Percentiles rank a stretch among this genome's conserved stretches.
These are phyloP conservation scores for Hordeum pubiflorum DNA, from an alignment of 202 grass and related monocot species.

Conservation along the genomic window DNA sequence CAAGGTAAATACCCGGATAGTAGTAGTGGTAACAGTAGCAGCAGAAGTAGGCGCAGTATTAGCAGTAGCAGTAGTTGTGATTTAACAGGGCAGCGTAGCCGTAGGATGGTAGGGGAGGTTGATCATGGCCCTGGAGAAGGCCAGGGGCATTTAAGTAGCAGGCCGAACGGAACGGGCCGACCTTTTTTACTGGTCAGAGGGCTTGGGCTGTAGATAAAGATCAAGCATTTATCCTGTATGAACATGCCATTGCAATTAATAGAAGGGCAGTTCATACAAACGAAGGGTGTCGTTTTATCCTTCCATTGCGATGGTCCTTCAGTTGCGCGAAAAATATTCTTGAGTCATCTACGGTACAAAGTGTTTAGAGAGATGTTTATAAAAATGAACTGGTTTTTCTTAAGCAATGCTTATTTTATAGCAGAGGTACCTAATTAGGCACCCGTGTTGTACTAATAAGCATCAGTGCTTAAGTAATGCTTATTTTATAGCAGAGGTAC, in stretches of 20 bases:
- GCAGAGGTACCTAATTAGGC: too few relatives aligned
- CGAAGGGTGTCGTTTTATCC: background rate
- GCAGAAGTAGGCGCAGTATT: background rate
- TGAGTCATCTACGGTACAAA: too few relatives aligned
- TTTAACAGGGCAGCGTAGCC: conserved; percentile 33
- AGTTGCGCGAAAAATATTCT: background rate
- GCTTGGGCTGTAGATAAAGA: conserved; percentile 52
- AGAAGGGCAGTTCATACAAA: conserved; percentile 14
- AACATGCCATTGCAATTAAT: conserved; percentile 44
- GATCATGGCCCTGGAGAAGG: conserved; percentile 22
- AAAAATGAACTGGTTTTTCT: too few relatives aligned
- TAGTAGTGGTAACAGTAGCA: conserved; percentile 5
- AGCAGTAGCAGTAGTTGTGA: conserved; percentile 6
- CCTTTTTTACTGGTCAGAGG: conserved; percentile 51
- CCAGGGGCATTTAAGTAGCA: conserved; percentile 22
- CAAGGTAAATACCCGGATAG: conserved; percentile 34
- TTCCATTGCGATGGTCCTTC: background rate
- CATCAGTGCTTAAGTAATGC: too few relatives aligned
- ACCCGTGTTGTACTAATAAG: too few relatives aligned
- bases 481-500: too few relatives aligned
- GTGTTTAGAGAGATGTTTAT: too few relatives aligned
- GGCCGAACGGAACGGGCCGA: conserved; percentile 2
- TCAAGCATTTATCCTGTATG: conserved; percentile 43
- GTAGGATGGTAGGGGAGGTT: conserved; percentile 33
- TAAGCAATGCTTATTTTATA: too few relatives aligned